Percentiles rank a stretch among this genome's conserved stretches.
phyloP scores from a whole-genome alignment of 2,329 filamentous ascomycete genomes.

The Penicillium palitans region DNA sequence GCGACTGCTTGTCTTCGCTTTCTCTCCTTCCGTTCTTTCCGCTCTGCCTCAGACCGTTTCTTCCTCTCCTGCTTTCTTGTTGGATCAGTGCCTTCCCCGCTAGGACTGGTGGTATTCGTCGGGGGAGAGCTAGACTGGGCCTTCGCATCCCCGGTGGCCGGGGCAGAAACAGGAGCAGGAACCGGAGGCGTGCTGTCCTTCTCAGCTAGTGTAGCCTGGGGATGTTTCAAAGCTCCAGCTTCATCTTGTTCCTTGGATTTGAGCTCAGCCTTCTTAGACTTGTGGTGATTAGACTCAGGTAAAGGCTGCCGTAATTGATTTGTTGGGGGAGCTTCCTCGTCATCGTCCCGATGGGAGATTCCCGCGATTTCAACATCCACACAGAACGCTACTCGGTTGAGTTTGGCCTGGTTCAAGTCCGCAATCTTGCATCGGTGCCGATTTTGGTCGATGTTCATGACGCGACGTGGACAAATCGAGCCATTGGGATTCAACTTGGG shows the following conservation, averaged over 20 bases:
- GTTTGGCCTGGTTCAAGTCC: conserved; percentile 76
- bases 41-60: conserved; percentile 88
- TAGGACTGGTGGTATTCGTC: conserved; percentile 20
- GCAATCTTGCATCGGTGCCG: conserved; percentile 76
- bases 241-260: conserved; percentile 69
- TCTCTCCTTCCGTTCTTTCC: conserved; percentile 88
- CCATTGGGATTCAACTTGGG: conserved; percentile 59
- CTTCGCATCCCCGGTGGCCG: not conserved
- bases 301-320: conserved; percentile 29
- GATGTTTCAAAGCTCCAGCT: conserved; percentile 70
- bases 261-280: conserved; percentile 48
- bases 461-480: conserved; percentile 72
- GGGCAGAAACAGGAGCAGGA: not conserved
- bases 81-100: conserved; percentile 42
- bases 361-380: conserved; percentile 97
- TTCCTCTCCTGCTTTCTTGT: conserved; percentile 92
- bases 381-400: conserved; percentile 88
- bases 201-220: conserved; percentile 56
- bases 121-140: conserved; percentile 13
- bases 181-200: conserved; percentile 48
- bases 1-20: conserved; percentile 81
- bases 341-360: conserved; percentile 73
- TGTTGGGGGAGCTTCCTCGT: conserved; percentile 46
- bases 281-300: conserved; percentile 31
- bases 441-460: conserved; percentile 81